These are phyloP conservation scores for Mollisia scopiformis DNA, from an alignment of 2,329 filamentous ascomycete genomes.

Conservation along the genomic window DNA sequence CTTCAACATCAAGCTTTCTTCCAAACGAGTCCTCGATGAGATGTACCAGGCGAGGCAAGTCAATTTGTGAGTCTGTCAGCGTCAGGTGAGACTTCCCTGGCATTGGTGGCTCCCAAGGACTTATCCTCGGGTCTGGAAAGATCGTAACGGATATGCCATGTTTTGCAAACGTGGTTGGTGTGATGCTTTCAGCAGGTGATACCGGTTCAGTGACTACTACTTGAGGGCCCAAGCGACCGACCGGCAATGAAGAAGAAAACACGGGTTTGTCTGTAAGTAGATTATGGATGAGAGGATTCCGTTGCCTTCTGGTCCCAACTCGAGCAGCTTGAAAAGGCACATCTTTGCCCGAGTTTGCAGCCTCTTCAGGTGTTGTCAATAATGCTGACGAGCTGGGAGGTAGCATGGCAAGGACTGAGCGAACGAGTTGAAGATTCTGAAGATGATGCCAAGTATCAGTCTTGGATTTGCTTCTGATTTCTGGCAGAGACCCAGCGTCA, in stretches of 20 bases:
- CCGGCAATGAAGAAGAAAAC: constrained; percentile 87
- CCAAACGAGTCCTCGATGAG: constrained; percentile 94
- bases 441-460: constrained; percentile 51
- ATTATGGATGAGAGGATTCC: constrained; percentile 91
- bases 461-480: neutral
- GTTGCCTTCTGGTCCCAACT: constrained; percentile 58
- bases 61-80: constrained; percentile 79
- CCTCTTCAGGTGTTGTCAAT: constrained; percentile 84
- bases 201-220: constrained; percentile 27
- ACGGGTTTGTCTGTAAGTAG: constrained; percentile 93
- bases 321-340: constrained; percentile 32
- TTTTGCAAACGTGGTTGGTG: constrained; percentile 81
- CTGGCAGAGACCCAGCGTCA: neutral
- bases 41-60: constrained; percentile 79
- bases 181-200: constrained; percentile 40
- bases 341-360: constrained; percentile 55
- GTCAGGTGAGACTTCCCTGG: constrained; percentile 63
- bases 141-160: constrained; percentile 88
- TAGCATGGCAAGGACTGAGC: constrained; percentile 71
- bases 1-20: constrained; percentile 77
- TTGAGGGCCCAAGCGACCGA: constrained; percentile 56
- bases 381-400: constrained; percentile 85
- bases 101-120: constrained; percentile 69
- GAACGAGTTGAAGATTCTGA: constrained; percentile 75
- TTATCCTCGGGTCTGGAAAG: constrained; percentile 69